Evolutionary conservation across 176 grass and related monocot species (phyloP).

Genomic region (Eremochloa ophiuroides): DNA sequence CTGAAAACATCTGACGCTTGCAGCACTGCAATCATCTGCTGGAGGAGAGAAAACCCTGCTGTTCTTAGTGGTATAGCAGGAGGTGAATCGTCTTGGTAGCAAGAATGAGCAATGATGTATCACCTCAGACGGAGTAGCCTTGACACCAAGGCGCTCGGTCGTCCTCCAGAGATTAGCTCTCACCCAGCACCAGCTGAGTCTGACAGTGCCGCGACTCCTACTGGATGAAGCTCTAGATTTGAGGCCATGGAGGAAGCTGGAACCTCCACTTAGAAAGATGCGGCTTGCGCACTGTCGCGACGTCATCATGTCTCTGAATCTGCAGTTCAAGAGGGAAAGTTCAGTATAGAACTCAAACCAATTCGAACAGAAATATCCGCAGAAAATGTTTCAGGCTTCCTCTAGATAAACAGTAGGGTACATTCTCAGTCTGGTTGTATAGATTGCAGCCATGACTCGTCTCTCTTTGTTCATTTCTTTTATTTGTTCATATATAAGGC

Average conservation of each 20-base stretch:
- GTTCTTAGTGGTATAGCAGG: background rate
- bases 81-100: background rate
- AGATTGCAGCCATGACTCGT: background rate
- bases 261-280: background rate
- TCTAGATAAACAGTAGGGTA: background rate
- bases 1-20: constrained; percentile 25
- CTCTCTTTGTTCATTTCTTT: background rate
- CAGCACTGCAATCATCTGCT: constrained; percentile 33
- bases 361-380: background rate
- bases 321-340: background rate
- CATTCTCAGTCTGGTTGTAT: background rate
- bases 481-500: too few relatives aligned
- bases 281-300: constrained; percentile 21
- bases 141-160: background rate
- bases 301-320: constrained; percentile 17
- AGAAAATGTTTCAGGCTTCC: background rate
- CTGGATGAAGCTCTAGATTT: background rate
- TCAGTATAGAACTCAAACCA: background rate
- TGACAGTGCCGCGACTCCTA: background rate
- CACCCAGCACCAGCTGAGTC: constrained; percentile 14
- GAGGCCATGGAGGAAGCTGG: background rate
- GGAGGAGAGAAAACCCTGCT: background rate
- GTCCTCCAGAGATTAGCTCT: constrained; percentile 22
- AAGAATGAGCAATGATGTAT: background rate
- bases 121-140: constrained; percentile 28